Evolutionary conservation across 2,329 filamentous ascomycete genomes (phyloP).

Genomic region (Exophiala mesophila): DNA sequence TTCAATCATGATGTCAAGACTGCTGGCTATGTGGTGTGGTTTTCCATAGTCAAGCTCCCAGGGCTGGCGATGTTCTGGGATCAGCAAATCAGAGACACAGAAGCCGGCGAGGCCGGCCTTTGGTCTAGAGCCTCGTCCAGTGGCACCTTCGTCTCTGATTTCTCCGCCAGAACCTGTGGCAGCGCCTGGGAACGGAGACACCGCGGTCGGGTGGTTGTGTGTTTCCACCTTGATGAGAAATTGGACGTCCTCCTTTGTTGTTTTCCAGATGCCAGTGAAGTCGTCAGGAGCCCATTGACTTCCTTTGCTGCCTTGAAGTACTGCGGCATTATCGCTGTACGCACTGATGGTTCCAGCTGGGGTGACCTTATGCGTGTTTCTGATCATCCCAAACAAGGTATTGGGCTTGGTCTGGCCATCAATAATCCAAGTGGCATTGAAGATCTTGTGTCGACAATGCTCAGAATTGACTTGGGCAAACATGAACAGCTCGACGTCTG

Average conservation of each 20-base stretch:
- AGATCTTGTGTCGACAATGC: slow-evolving; percentile 84
- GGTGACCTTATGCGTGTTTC: slow-evolving; percentile 77
- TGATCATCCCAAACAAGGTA: slow-evolving; percentile 92
- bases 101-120: slow-evolving; percentile 91
- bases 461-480: slow-evolving; percentile 99
- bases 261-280: slow-evolving; percentile 78
- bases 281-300: slow-evolving; percentile 85
- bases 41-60: slow-evolving; percentile 86
- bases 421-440: slow-evolving; percentile 95
- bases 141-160: slow-evolving; percentile 90
- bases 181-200: slow-evolving; percentile 87
- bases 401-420: slow-evolving; percentile 74
- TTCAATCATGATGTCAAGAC: slow-evolving; percentile 95
- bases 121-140: slow-evolving; percentile 84
- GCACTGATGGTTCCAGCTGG: slow-evolving; percentile 85
- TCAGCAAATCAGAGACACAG: slow-evolving; percentile 89
- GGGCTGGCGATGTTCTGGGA: slow-evolving; percentile 73
- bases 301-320: slow-evolving; percentile 67
- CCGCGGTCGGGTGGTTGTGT: slow-evolving; percentile 94
- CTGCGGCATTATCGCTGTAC: slow-evolving; percentile 97
- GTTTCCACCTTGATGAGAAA: slow-evolving; percentile 94
- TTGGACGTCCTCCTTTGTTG: slow-evolving; percentile 80
- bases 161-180: slow-evolving; percentile 94
- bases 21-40: slow-evolving; percentile 86
- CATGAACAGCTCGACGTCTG: slow-evolving; percentile 97